Base-by-base conservation (phyloP, 1,139 yeast species). In the Yamadazyma aaseri region DNA sequence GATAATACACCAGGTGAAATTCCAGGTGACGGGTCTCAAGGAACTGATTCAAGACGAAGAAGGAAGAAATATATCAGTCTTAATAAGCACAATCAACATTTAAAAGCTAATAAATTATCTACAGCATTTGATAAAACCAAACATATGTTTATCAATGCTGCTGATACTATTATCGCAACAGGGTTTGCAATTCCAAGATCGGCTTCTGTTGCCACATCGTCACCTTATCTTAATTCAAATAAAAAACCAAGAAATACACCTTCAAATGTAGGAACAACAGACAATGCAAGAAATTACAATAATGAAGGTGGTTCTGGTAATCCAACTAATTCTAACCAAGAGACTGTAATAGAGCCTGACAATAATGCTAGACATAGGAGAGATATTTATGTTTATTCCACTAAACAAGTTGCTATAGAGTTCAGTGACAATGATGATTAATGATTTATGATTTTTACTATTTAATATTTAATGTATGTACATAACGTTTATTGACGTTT, bases 121-220 rank as follows among this genome's bases (percentile, higher is more conserved):
- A 27, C 33, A 12, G 42, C 60, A 1, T 44, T 61, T 9, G 53
- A 45, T n/a, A 47, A 51, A 11, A 56, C 76, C 0, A 63, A 65
- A 17, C 55, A 62, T 21, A 57, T 65, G 1, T 53, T 78, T 29
- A 44, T 73, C 22, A 56, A 64, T 35, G 56, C 73, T 31, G 74
- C 84, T 0, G 84, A 79, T 53, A 67, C 64, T 20, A 63, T 76
- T 11, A 75, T 79, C 40, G 77, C 79, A n/a, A 73, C 76, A 25
- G 81, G 80, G 15, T 60, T 78, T 49, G 79, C 79, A n/a, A 71
- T 74, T 12, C 80, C 81, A 0, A 48, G 80, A 28, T 71, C 80
- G 0, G 76, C 70, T 6, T 68, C 75, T 46, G 70, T 56, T 1
- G 52, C 66, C 2, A 35, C 44, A 11, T 26, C 48, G 6, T 12